Base-by-base conservation (phyloP, 1,284 basidiomycete species). In the Wolfiporia cocos region DNA sequence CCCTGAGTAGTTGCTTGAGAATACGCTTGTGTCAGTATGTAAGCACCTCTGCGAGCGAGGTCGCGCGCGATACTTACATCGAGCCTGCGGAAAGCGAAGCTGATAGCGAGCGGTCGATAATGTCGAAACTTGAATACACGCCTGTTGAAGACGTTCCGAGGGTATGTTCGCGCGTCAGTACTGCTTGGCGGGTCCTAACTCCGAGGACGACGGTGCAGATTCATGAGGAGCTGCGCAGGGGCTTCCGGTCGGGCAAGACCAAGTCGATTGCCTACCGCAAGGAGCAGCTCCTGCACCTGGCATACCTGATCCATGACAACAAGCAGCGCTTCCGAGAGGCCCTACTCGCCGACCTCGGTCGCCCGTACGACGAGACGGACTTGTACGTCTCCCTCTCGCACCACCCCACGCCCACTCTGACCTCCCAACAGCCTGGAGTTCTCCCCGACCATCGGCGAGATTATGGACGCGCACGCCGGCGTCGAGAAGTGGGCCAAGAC, bases 401-500 rank as follows among this genome's bases (percentile, higher is more conserved):
- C 31, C 14, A 14, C 17, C 14, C 18, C 19, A 15, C 23, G 14
- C 18, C 30, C 24, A 21, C 7, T 24, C 14, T 19, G 15, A 24
- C 33, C 4, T 18, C 34, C n/a, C 15, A 18, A 29, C 37, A 35
- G 42, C 29, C 37, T 44, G 2, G 84, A 86, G 49, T 67, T 82
- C 40, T 60, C 63, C 19, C 56, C 71, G 3, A 67, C 72, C 10
- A 56, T 86, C 20, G 57, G 65, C 33, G 89, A 93, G 53, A 69
- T 77, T 34, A 70, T 79, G 36, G 63, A 71, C 0, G 76, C 83
- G 1, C 75, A 89, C 51, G 70, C 78, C 32, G 73, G 76, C 39
- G 73, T 94, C 33, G 78, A 78, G 22, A 78, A 78, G 55, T 92
- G 90, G 90, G 70, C 82, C 15, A 81, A 81, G 57, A 71, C 85